Conservation (phyloP, 805 yeast species). For the Starmerella ratchasimensis region DNA sequence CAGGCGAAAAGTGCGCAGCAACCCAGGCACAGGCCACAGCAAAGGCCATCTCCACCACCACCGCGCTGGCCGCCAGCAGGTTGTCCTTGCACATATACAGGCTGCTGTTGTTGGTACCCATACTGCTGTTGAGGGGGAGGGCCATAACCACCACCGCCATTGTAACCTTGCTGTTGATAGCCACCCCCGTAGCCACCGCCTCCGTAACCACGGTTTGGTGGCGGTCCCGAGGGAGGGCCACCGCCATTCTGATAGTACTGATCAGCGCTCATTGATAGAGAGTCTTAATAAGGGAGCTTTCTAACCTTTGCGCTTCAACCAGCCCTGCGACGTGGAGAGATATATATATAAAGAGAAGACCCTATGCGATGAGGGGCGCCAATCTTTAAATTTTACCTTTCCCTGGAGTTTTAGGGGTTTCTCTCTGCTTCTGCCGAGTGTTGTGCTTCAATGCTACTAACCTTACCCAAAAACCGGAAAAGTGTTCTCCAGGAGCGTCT, state of each 20-base stretch:
- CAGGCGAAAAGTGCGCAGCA: constrained; percentile 19
- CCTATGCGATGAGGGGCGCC: too few species aligned
- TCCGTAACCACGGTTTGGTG: constrained; percentile 14
- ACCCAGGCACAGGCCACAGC: constrained; percentile 20
- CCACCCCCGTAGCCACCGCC: constrained; percentile 7
- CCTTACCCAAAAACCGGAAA: too few species aligned
- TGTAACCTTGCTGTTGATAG: constrained; percentile 20
- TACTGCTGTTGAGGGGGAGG: constrained; percentile 20
- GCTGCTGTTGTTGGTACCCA: constrained; percentile 26
- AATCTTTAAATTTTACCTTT: too few species aligned
- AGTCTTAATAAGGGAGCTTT: too few species aligned
- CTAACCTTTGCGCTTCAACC: too few species aligned
- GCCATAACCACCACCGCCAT: constrained; percentile 16
- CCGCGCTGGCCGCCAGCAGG: constrained; percentile 18
- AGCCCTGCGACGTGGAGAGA: too few species aligned
- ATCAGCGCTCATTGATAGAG: constrained; percentile 18
- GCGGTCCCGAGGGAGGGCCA: constrained; percentile 10
- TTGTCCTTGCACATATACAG: constrained; percentile 27
- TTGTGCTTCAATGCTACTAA: too few species aligned
- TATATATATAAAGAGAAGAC: too few species aligned
- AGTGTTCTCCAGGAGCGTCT: too few species aligned
- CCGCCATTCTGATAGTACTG: constrained; percentile 16
- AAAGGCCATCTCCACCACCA: constrained; percentile 20
- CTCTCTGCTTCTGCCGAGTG: too few species aligned
- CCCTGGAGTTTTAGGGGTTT: too few species aligned